Percentiles rank a stretch among this genome's conserved stretches.
These are phyloP conservation scores for Tuber calosporum DNA, from an alignment of 495 filamentous ascomycete genomes.

Conservation along the genomic window DNA sequence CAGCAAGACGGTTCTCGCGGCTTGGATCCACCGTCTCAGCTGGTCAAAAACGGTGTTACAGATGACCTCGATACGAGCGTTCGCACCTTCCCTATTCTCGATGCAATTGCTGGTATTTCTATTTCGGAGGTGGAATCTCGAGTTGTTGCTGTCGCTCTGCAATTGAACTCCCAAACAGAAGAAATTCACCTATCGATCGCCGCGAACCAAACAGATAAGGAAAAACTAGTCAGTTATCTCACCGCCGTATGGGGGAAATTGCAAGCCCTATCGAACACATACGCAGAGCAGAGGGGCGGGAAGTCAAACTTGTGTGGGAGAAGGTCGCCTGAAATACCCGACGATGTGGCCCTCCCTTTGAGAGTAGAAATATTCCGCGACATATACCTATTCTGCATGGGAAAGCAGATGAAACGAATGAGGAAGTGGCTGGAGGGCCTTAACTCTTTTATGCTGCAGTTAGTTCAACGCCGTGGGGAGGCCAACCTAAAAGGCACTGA, in stretches of 20 bases:
- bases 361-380: background rate
- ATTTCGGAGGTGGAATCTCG: background rate
- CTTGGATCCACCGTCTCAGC: background rate
- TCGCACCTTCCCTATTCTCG: background rate
- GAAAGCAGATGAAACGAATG: background rate
- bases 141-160: slow-evolving; percentile 2
- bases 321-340: background rate
- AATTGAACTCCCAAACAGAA: background rate
- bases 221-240: background rate
- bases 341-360: background rate
- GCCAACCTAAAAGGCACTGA: background rate
- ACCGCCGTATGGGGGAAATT: background rate
- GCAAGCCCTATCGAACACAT: background rate
- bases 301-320: background rate
- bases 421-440: background rate
- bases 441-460: background rate
- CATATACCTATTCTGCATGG: background rate
- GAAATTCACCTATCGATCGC: background rate
- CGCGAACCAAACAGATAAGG: background rate
- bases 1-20: background rate
- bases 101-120: slow-evolving; percentile 3
- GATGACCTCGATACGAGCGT: background rate
- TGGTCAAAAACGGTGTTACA: background rate
- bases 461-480: background rate
- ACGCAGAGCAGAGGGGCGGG: background rate